Evolutionary conservation across 495 filamentous ascomycete genomes (phyloP).

Genomic region (Hyaloscypha variabilis): DNA sequence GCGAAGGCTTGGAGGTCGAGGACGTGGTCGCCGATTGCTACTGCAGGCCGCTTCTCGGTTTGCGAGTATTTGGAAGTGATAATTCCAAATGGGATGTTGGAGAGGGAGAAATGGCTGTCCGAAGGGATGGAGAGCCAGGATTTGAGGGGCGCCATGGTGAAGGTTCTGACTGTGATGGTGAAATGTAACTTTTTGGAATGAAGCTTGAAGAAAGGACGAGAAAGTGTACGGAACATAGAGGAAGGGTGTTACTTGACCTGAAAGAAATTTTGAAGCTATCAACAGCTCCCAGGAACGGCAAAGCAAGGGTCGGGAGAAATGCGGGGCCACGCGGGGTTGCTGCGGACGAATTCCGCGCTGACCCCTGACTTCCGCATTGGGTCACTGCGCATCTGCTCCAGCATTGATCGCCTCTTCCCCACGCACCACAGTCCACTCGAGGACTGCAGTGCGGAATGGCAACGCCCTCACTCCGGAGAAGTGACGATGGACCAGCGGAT

Average conservation of each 20-base stretch:
- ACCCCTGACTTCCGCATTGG: not conserved
- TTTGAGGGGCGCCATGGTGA: slow-evolving; percentile 50
- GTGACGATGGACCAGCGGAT: not conserved
- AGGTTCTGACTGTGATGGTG: not conserved
- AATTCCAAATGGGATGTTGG: slow-evolving; percentile 94
- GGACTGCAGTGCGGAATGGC: not conserved
- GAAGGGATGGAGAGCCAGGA: slow-evolving; percentile 69
- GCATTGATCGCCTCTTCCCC: not conserved
- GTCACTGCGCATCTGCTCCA: not conserved
- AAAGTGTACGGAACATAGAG: not conserved
- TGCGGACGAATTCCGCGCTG: slow-evolving; percentile 4
- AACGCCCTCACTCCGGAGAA: not conserved
- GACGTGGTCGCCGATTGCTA: slow-evolving; percentile 77
- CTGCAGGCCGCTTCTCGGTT: slow-evolving; percentile 60
- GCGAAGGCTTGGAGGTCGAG: slow-evolving; percentile 73
- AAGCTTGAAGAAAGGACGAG: not conserved
- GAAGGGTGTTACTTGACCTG: not conserved
- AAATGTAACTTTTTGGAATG: slow-evolving; percentile 2
- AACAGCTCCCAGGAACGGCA: not conserved
- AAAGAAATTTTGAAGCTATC: slow-evolving; percentile 10
- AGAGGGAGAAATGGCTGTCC: slow-evolving; percentile 76
- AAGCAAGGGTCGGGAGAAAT: not conserved
- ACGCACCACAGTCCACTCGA: not conserved
- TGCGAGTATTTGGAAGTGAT: slow-evolving; percentile 59
- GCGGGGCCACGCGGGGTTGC: not conserved